Evolutionary conservation across 169 alveolate genomes (phyloP), one percentile per base, ranked within the genome.

Genomic region (Plasmodium malariae): DNA sequence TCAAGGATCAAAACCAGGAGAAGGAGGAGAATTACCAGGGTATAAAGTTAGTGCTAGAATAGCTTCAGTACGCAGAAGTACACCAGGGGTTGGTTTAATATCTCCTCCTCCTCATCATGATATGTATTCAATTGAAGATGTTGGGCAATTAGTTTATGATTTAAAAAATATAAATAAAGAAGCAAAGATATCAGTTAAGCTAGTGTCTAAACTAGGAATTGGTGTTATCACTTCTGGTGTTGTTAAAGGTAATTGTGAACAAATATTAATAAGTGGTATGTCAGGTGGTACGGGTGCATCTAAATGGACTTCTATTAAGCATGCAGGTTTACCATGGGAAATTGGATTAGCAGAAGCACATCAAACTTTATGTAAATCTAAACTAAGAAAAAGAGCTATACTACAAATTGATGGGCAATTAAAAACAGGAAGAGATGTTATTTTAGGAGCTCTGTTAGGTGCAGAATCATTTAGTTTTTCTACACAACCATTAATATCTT

Each of bases 21-120:
- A 95, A 48, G 97, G 97, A 60, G 97, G 97, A 26, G 96, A 95
- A 88, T 91, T 95, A 45, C 97, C 97, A n/a, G 97, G 97, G n/a
- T 76, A 93, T 78, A 95, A 95, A 88, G 97, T 95, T 19, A 89
- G 91, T 57, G 95, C 95, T 19, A 92, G 87, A 87, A 95, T 95
- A 30, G 96, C 97, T 3, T 94, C 93, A 43, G 89, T 91, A 30
- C 93, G 97, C 43, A 88, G 93, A 62, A 87, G 95, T 30, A 95
- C 95, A 32, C 95, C 95, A 24, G 97, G 97, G 9, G 95, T 93
- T 45, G 96, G 95, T 6, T 65, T 95, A 55, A 95, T 95, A 21
- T 93, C 96, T 0, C 97, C 97, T 32, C 96, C 96, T 28, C 97
- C 97, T 3, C 95, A 95, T 70, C 97, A 95, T 89, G 97, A 95